Evolutionary conservation across 257 asterid species (phyloP).

Genomic region (Nicotiana sylvestris): DNA sequence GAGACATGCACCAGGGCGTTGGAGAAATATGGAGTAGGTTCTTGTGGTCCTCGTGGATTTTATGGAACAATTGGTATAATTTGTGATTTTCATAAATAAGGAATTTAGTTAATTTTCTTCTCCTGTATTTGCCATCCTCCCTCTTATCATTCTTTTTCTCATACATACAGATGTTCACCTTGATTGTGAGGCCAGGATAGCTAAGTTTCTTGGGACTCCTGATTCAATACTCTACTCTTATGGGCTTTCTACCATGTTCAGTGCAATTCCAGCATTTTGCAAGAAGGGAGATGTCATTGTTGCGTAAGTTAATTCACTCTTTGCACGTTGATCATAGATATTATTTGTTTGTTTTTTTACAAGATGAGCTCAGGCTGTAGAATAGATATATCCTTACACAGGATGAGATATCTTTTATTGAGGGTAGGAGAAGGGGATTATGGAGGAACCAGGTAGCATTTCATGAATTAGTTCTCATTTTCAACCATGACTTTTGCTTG

Average conservation of each 20-base stretch:
- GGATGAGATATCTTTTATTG: background rate
- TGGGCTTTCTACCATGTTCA: slow-evolving; percentile 97
- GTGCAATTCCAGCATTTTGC: slow-evolving; percentile 95
- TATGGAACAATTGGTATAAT: slow-evolving; percentile 94
- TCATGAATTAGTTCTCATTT: slow-evolving; percentile 7
- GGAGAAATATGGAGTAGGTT: slow-evolving; percentile 99
- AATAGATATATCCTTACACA: background rate
- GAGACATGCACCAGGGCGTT: slow-evolving; percentile 82
- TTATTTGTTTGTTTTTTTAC: background rate
- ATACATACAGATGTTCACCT: slow-evolving; percentile 92
- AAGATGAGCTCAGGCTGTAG: background rate
- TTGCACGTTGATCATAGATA: background rate
- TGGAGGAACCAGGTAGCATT: background rate
- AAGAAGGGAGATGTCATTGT: slow-evolving; percentile 91
- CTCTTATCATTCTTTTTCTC: slow-evolving; percentile 10
- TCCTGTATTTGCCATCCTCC: background rate
- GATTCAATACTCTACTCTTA: slow-evolving; percentile 88
- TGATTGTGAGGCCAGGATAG: slow-evolving; percentile 93
- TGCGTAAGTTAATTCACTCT: slow-evolving; percentile 53
- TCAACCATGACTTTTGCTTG: slow-evolving; percentile 17
- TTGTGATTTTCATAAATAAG: background rate
- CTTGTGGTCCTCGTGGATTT: slow-evolving; percentile 99
- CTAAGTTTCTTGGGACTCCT: slow-evolving; percentile 87
- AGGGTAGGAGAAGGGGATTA: background rate
- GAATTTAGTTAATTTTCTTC: background rate